Conservation (phyloP, 176 grass and related monocot species). For the Bolboschoenus planiculmis region DNA sequence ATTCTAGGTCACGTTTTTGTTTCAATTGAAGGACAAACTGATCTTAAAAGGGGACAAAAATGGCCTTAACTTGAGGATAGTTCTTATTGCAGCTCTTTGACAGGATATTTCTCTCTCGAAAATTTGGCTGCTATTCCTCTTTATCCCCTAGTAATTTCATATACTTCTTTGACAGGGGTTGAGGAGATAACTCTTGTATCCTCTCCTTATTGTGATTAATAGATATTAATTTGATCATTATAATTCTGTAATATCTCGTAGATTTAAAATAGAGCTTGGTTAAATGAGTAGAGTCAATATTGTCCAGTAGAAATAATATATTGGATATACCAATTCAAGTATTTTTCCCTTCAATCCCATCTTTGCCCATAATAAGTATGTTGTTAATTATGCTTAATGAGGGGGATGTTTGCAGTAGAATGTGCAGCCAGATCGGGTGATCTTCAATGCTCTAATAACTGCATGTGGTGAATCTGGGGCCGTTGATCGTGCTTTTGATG, state of each 20-base stretch:
- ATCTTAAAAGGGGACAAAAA: not conserved
- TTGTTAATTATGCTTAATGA: slow-evolving; percentile 41
- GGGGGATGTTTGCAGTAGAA: slow-evolving; percentile 80
- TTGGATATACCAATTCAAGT: not conserved
- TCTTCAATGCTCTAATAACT: slow-evolving; percentile 99
- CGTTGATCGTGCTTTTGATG: slow-evolving; percentile 96
- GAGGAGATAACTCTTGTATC: not conserved
- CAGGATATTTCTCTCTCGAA: not conserved
- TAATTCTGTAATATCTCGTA: not conserved
- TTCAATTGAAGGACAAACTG: too few relatives aligned
- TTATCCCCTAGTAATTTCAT: not conserved
- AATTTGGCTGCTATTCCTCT: not conserved
- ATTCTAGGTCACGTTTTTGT: too few relatives aligned
- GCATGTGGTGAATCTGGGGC: slow-evolving; percentile 96
- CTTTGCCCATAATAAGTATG: not conserved
- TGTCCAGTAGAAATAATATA: too few relatives aligned
- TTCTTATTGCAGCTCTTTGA: not conserved
- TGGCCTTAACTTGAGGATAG: not conserved
- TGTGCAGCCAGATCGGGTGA: slow-evolving; percentile 97
- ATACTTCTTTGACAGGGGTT: not conserved
- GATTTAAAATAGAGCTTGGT: not conserved
- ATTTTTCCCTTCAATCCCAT: not conserved
- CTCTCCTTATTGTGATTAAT: not conserved
- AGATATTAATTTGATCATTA: not conserved
- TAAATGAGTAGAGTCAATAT: not conserved